Base-by-base conservation (phyloP, 1,284 basidiomycete species). In the Ganoderma lucidum region DNA sequence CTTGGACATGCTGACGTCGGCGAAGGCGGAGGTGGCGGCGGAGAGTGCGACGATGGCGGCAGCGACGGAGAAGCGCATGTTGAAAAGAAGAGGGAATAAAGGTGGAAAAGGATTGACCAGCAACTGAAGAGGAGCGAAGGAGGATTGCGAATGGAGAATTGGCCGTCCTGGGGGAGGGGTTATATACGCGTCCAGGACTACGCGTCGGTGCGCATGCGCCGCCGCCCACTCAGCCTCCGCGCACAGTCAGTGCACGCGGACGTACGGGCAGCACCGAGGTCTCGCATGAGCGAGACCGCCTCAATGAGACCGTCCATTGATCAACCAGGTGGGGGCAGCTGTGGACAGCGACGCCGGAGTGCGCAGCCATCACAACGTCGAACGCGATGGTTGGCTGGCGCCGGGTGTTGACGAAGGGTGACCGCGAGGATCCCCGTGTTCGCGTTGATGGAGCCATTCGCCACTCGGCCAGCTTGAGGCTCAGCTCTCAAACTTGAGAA, bases 121-220 rank as follows among this genome's bases (percentile, higher is more conserved):
- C 53, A 56, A 56, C 15, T 56, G 53, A 56, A 19, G 8, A 23
- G 12, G 48, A 28, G 28, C 23, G 48, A 70, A 59, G 61, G 61
- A 56, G 66, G 65, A 62, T 64, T 41, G 63, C 62, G 65, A 69
- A 64, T 69, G 68, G 55, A 59, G 64, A 60, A 17, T n/a, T 10
- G 10, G 9, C 1, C 14, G n/a, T 62, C 56, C 39, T 55, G 28
- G 30, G 2, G 30, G 37, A 30, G 23, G 15, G 15, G 30, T 41
- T 64, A 62, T 53, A 28, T 53, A 53, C 23, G 6, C 19, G 4
- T 48, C 37, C 10, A 3, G 5, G 28, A 8, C 19, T 30, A 1
- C 2, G 56, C 39, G 23, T 53, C 48, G 28, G 37, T 60, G 60
- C 65, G 45, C 58, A 23, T 35, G 37, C 9, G 28, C 35, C 35